Conservation (phyloP, 805 yeast species). For the Scheffersomyces coipomensis region DNA sequence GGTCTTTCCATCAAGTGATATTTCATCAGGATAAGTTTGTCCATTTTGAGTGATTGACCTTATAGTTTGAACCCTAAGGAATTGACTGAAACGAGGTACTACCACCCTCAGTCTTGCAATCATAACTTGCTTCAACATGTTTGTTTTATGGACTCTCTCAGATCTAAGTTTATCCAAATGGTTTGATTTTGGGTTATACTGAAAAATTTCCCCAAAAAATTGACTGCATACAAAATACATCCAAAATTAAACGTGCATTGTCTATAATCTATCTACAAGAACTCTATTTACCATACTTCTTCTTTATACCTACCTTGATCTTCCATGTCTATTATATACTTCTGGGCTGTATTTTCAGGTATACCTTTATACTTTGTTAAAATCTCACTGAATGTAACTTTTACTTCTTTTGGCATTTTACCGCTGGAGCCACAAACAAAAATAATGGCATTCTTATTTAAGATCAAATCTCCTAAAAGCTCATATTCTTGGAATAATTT, state of each 20-base stretch:
- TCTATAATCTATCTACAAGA: too few species aligned
- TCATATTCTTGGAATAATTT: slow-evolving; percentile 51
- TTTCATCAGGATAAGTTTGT: slow-evolving; percentile 1
- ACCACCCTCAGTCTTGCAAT: too few species aligned
- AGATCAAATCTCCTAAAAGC: slow-evolving; percentile 50
- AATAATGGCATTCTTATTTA: slow-evolving; percentile 56
- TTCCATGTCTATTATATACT: slow-evolving; percentile 60
- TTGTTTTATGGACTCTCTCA: too few species aligned
- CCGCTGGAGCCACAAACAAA: slow-evolving; percentile 94
- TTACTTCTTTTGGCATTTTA: slow-evolving; percentile 85
- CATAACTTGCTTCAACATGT: too few species aligned
- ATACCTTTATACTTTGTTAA: slow-evolving; percentile 45
- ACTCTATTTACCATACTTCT: slow-evolving; percentile 71
- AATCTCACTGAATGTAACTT: slow-evolving; percentile 72
- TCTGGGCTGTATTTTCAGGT: slow-evolving; percentile 45
- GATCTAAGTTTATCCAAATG: too few species aligned
- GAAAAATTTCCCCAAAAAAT: too few species aligned
- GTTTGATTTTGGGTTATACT: too few species aligned
- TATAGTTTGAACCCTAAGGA: too few species aligned
- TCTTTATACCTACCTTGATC: slow-evolving; percentile 67
- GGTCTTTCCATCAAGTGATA: slow-evolving; percentile 42
- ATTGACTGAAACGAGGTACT: too few species aligned
- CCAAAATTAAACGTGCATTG: too few species aligned
- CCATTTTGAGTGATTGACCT: not conserved
- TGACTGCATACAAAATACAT: too few species aligned